Evolutionary conservation across 2,329 filamentous ascomycete genomes (phyloP).

Genomic region (Paraconiothyrium brasiliense): DNA sequence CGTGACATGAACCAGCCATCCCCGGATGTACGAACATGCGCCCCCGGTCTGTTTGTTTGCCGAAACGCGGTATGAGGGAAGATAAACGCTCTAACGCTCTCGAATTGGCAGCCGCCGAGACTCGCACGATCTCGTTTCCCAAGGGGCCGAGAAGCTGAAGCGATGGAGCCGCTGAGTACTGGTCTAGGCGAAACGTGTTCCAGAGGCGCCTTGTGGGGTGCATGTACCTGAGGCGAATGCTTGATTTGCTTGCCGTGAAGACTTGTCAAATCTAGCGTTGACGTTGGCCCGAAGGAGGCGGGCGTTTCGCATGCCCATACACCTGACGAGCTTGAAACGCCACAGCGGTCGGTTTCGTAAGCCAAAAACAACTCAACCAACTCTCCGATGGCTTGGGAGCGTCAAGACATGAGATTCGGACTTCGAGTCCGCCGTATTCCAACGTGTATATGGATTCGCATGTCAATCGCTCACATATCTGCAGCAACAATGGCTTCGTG

Average conservation of each 20-base stretch:
- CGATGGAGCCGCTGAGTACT: not conserved
- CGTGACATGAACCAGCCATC: not conserved
- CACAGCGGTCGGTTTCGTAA: conserved; percentile 10
- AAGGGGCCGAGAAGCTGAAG: conserved; percentile 5
- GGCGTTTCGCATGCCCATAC: conserved; percentile 28
- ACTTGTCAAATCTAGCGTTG: conserved; percentile 26
- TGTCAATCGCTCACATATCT: not conserved
- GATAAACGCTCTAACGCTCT: conserved; percentile 19
- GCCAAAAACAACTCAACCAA: not conserved
- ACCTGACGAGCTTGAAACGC: conserved; percentile 23
- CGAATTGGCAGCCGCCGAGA: not conserved
- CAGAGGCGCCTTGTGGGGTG: conserved; percentile 12
- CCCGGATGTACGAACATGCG: conserved; percentile 11
- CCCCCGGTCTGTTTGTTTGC: conserved; percentile 17
- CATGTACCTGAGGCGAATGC: conserved; percentile 32
- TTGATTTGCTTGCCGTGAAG: conserved; percentile 38
- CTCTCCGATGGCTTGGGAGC: not conserved
- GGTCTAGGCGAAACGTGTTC: conserved; percentile 27
- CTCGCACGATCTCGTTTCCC: conserved; percentile 16
- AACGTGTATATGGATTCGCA: not conserved
- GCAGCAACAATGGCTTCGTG: not conserved
- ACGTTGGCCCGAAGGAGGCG: conserved; percentile 4
- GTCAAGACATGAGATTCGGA: not conserved
- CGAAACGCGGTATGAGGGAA: conserved; percentile 16
- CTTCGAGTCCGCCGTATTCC: not conserved